Base-by-base conservation (phyloP, 2,329 filamentous ascomycete genomes). In the Balansia obtecta region DNA sequence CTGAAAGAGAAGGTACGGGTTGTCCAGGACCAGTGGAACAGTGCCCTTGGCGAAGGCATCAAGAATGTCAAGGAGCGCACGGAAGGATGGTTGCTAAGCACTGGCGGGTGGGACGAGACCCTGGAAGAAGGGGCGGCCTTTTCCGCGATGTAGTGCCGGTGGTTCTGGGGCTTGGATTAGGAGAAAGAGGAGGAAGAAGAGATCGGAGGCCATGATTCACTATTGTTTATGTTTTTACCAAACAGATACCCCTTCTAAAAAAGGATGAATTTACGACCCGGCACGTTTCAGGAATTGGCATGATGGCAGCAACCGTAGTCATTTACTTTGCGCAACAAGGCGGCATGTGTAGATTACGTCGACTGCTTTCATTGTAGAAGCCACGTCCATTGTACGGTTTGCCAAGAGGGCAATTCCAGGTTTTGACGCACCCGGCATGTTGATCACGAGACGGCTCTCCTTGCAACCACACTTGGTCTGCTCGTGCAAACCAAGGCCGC, bases 1-100 rank as follows among this genome's bases (percentile, higher is more conserved):
- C 68, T 97, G 57, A 93, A 97, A 69, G 91, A 96, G 61, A 95
- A 94, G 68, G 93, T 96, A 2, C 80, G 84, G 33, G 80, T 90
- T 55, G 87, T 97, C 34, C 89, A 95, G 67, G 85, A 88, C 50
- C 88, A 95, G 68, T 97, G 93, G 91, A 74, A 77, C 37, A 86
- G 88, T 60, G 89, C 87, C 5, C 72, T 97, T n/a, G 91, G 90
- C 1, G 82, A 83, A 54, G 80, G 82, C 50, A 75, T 97, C 58
- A 79, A 78, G 53, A 76, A 73, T 15, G 82, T 90, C 54, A 91
- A 87, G 67, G 79, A 82, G 62, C 73, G 85, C 48, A 83, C 95
- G 0, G 82, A 83, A 49, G 76, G 75, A 32, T 90, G 82, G 70
- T 72, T 96, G 57, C 68, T 88, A 54, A 77, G 80, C 60, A 83